phyloP scores from a whole-genome alignment of 129 eudicot species.

The Artemisia annua region DNA sequence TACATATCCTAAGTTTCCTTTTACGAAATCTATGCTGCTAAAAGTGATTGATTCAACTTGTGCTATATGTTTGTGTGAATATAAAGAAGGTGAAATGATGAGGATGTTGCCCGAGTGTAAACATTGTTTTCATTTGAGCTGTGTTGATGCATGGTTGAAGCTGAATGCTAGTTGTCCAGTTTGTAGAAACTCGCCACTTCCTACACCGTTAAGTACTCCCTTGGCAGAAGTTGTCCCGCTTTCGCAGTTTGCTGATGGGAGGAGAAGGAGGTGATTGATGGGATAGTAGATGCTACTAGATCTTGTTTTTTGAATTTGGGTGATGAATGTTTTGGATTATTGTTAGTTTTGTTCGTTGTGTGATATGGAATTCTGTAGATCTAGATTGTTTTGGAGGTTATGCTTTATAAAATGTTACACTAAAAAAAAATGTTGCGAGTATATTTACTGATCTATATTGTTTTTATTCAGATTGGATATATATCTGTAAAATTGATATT shows the following conservation, averaged over 20 bases:
- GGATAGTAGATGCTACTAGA: too few species aligned
- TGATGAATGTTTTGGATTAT: neutral
- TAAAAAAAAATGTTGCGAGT: neutral
- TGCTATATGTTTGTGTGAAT: conserved; percentile 82
- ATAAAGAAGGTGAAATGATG: conserved; percentile 80
- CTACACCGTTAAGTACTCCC: conserved; percentile 94
- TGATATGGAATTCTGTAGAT: conserved; percentile 24
- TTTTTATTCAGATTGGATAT: neutral
- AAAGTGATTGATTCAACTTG: conserved; percentile 43
- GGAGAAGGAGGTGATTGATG: conserved; percentile 40
- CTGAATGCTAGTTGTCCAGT: conserved; percentile 89
- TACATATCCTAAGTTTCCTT: conserved; percentile 75
- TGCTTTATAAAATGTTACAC: conserved; percentile 8
- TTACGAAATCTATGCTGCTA: conserved; percentile 7
- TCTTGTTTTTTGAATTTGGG: conserved; percentile 10
- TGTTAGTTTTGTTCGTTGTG: conserved; percentile 1
- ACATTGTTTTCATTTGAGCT: conserved; percentile 67
- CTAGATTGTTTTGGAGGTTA: conserved; percentile 20
- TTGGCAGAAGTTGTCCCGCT: conserved; percentile 87
- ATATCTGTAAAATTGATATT: neutral
- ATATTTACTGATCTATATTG: neutral
- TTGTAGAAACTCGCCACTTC: conserved; percentile 92
- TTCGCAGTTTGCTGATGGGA: conserved; percentile 66
- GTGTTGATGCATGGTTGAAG: conserved; percentile 92
- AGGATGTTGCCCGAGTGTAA: conserved; percentile 90